These are phyloP conservation scores for Albugo laibachii DNA, from an alignment of 352 stramenopile species.

Conservation along the genomic window DNA sequence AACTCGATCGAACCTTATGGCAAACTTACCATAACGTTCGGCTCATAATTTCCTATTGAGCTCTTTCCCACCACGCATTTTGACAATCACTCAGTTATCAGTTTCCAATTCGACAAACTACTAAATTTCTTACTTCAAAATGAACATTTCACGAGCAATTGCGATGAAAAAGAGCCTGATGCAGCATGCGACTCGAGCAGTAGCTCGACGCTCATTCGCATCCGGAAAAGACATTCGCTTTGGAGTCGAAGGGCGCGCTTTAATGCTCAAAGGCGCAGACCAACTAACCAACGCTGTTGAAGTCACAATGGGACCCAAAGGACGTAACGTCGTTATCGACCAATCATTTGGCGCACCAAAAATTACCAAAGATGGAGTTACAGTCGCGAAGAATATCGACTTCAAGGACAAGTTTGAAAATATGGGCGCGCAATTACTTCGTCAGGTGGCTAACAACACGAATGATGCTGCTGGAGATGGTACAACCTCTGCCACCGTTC, in stretches of 20 bases:
- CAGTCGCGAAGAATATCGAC: slow-evolving; percentile 94
- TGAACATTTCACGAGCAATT: slow-evolving; percentile 52
- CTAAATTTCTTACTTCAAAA: slow-evolving; percentile 8
- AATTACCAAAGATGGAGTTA: slow-evolving; percentile 98
- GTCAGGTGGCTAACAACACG: slow-evolving; percentile 92
- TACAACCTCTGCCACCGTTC: slow-evolving; percentile 97
- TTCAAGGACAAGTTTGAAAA: slow-evolving; percentile 92
- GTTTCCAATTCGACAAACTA: no score
- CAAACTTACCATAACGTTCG: no score
- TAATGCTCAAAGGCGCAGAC: slow-evolving; percentile 98
- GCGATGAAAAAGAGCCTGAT: slow-evolving; percentile 40
- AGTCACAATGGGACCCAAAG: slow-evolving; percentile 98
- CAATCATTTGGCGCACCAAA: slow-evolving; percentile 94
- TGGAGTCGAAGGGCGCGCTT: slow-evolving; percentile 91
- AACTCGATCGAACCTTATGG: no score
- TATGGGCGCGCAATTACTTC: slow-evolving; percentile 73
- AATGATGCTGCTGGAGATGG: slow-evolving; percentile 99
- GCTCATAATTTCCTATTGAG: no score
- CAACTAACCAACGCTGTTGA: slow-evolving; percentile 97
- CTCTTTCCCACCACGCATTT: no score
- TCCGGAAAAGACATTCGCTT: slow-evolving; percentile 98
- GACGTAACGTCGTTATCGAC: slow-evolving; percentile 98
- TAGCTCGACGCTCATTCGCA: slow-evolving; percentile 46
- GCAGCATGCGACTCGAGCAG: slow-evolving; percentile 12
- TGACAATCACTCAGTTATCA: no score